These are phyloP conservation scores for Dichotomocladium elegans DNA, from an alignment of 371 early-diverging fungal genomes.

Conservation along the genomic window DNA sequence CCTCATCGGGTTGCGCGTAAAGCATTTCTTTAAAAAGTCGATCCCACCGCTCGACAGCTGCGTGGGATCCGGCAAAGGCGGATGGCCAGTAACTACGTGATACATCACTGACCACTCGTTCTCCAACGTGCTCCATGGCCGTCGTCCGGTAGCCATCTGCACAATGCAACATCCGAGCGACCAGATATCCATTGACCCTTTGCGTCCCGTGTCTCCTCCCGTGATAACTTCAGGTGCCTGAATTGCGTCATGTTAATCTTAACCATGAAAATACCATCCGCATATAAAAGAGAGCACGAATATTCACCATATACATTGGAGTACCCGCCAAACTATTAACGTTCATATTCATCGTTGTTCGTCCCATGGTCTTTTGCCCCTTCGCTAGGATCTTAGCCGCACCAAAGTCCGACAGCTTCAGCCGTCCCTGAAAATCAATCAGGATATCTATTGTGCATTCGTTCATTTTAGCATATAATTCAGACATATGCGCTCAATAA, in stretches of 20 bases:
- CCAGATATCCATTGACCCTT: slow-evolving; percentile 93
- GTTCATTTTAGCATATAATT: neutral
- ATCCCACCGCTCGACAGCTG: slow-evolving; percentile 64
- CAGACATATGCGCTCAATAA: neutral
- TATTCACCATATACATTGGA: slow-evolving; percentile 90
- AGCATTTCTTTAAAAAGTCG: slow-evolving; percentile 77
- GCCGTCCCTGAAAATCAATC: slow-evolving; percentile 71
- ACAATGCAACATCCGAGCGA: slow-evolving; percentile 91
- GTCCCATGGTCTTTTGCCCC: slow-evolving; percentile 70
- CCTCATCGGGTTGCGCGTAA: slow-evolving; percentile 67
- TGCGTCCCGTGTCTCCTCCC: slow-evolving; percentile 69
- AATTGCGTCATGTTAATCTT: neutral
- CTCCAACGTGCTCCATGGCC: slow-evolving; percentile 91
- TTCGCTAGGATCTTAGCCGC: slow-evolving; percentile 83
- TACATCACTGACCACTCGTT: slow-evolving; percentile 95
- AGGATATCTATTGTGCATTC: slow-evolving; percentile 58
- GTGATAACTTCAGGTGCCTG: slow-evolving; percentile 91
- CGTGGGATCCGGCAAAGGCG: slow-evolving; percentile 66
- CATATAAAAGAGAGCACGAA: neutral
- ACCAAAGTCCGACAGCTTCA: slow-evolving; percentile 90
- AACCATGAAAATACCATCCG: neutral
- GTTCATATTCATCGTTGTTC: slow-evolving; percentile 55
- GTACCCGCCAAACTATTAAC: slow-evolving; percentile 85
- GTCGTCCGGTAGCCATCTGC: slow-evolving; percentile 91
- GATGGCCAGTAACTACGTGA: slow-evolving; percentile 72